These are phyloP conservation scores for Carex parvula DNA, from an alignment of 176 grass and related monocot species.

Conservation along the genomic window DNA sequence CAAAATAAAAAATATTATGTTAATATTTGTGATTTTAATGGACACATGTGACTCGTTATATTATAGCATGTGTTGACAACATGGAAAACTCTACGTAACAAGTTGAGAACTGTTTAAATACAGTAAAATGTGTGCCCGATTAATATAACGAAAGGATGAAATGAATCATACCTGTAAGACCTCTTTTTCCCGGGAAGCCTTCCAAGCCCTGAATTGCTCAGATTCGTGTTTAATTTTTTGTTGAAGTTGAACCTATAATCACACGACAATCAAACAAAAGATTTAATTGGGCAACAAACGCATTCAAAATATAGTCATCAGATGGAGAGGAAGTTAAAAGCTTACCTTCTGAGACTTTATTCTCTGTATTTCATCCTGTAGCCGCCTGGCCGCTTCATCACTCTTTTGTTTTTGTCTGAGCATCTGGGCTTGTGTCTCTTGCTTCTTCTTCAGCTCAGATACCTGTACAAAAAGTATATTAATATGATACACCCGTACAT, in stretches of 20 bases:
- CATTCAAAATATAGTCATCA: not conserved
- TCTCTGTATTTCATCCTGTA: slow-evolving; percentile 87
- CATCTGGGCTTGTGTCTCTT: slow-evolving; percentile 73
- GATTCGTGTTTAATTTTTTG: slow-evolving; percentile 99
- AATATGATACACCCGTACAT: slow-evolving; percentile 21
- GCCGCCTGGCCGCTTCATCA: slow-evolving; percentile 67
- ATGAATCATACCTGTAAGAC: slow-evolving; percentile 64
- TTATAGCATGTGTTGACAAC: not conserved
- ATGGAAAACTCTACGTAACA: not conserved
- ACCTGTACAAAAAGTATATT: slow-evolving; percentile 42
- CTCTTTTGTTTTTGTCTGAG: slow-evolving; percentile 86
- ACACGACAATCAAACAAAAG: not conserved
- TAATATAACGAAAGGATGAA: not conserved
- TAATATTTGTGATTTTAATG: not conserved
- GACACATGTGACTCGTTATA: not conserved
- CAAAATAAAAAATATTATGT: not conserved
- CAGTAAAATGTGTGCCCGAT: not conserved
- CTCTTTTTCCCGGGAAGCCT: slow-evolving; percentile 92
- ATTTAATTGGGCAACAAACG: not conserved
- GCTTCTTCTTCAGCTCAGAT: slow-evolving; percentile 82
- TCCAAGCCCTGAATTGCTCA: slow-evolving; percentile 91
- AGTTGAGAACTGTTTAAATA: not conserved
- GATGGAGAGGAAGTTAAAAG: not conserved
- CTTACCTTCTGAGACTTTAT: slow-evolving; percentile 92
- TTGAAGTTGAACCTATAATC: slow-evolving; percentile 86